A percentile compares a stretch with the other conserved stretches of the same genome.
phyloP scores from a whole-genome alignment of 306 rosid species.

The Adenanthera pavonina region DNA sequence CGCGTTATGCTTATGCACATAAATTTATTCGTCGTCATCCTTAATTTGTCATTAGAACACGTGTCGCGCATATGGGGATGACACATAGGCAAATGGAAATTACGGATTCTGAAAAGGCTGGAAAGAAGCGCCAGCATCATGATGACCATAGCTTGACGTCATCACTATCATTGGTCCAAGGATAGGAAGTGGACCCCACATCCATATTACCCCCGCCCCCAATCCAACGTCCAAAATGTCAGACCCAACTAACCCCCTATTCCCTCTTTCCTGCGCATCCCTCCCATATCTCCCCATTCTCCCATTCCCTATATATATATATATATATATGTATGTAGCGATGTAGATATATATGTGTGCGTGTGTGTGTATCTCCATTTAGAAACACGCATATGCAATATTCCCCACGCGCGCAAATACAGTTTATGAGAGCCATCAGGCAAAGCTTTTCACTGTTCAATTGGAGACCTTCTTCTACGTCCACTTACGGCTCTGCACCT shows the following conservation, averaged over 20 bases:
- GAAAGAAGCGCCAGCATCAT: conserved; percentile 30
- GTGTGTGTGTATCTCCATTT: background rate
- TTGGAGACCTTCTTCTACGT: background rate
- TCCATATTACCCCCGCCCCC: conserved; percentile 26
- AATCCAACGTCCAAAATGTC: conserved; percentile 35
- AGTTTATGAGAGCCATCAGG: conserved; percentile 32
- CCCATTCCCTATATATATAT: background rate
- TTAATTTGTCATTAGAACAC: background rate
- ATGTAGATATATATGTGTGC: background rate
- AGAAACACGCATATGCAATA: background rate
- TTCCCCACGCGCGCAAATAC: background rate
- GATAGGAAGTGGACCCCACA: conserved; percentile 45
- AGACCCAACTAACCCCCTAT: conserved; percentile 31
- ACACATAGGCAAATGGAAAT: background rate
- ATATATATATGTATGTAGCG: too few relatives aligned
- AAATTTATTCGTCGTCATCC: background rate
- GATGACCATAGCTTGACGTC: conserved; percentile 53
- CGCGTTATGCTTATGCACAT: too few relatives aligned
- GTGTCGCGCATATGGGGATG: background rate
- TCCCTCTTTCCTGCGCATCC: conserved; percentile 11
- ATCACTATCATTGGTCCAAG: conserved; percentile 34
- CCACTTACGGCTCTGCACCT: background rate
- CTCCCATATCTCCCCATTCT: background rate
- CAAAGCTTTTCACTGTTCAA: conserved; percentile 23
- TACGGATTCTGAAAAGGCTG: background rate